phyloP scores from a whole-genome alignment of 257 asterid genomes.

The Anisodus acutangulus region DNA sequence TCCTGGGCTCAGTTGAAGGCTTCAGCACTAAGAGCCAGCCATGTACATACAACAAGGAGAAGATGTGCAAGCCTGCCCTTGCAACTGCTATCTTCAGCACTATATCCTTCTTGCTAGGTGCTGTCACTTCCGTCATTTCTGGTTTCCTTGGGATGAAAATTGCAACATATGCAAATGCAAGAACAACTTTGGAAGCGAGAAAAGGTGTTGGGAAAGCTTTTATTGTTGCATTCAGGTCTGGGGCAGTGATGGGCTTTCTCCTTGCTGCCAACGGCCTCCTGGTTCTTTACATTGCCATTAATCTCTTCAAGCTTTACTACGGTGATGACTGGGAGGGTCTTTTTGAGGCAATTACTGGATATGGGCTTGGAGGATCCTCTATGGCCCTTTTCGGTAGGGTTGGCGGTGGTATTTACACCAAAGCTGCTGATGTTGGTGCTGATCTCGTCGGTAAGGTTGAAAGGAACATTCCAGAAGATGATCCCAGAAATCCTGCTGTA shows the following conservation, averaged over 20 bases:
- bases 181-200: constrained; percentile 91
- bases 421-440: constrained; percentile 67
- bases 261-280: constrained; percentile 86
- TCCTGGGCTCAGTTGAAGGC: constrained; percentile 91
- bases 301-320: constrained; percentile 81
- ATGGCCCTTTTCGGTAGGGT: constrained; percentile 82
- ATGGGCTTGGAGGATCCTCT: constrained; percentile 88
- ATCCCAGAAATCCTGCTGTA: constrained; percentile 61
- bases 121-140: constrained; percentile 77
- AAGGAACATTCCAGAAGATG: constrained; percentile 63
- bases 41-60: constrained; percentile 60
- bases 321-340: constrained; percentile 98
- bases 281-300: constrained; percentile 77
- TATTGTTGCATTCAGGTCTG: constrained; percentile 61
- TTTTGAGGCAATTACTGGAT: constrained; percentile 88
- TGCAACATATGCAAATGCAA: constrained; percentile 91
- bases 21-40: constrained; percentile 70
- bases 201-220: constrained; percentile 83
- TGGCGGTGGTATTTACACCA: constrained; percentile 92
- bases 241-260: constrained; percentile 97
- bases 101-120: constrained; percentile 80
- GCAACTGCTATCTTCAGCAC: constrained; percentile 94
- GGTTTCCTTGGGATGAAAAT: constrained; percentile 97
- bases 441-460: constrained; percentile 63
- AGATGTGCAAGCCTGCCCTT: constrained; percentile 68